Conservation (phyloP, 78 protist species). For the Cavenderia fasciculata region DNA sequence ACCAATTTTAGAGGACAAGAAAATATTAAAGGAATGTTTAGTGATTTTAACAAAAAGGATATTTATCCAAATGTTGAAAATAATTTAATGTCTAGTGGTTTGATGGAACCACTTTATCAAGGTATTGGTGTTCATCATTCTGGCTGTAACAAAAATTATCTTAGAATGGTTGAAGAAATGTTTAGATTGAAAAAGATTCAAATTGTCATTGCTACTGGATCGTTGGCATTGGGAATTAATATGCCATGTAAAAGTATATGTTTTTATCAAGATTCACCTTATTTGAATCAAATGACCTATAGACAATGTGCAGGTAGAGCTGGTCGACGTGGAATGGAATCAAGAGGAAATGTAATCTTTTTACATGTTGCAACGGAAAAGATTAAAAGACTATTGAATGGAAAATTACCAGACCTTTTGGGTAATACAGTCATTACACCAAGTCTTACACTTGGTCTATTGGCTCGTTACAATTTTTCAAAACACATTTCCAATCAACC, state of each 20-base stretch:
- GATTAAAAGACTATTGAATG: slow-evolving; percentile 9
- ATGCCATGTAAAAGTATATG: slow-evolving; percentile 90
- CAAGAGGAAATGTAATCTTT: slow-evolving; percentile 83
- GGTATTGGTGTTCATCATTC: slow-evolving; percentile 65
- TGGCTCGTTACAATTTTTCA: background rate
- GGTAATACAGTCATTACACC: slow-evolving; percentile 28
- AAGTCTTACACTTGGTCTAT: slow-evolving; percentile 2
- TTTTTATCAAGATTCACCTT: slow-evolving; percentile 80
- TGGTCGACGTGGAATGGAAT: slow-evolving; percentile 94
- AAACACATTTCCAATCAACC: background rate
- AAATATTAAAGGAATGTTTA: too few relatives aligned
- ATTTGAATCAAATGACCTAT: slow-evolving; percentile 76
- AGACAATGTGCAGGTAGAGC: slow-evolving; percentile 95
- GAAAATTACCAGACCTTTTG: slow-evolving; percentile 23
- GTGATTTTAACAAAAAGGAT: too few relatives aligned
- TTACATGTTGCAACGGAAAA: slow-evolving; percentile 41
- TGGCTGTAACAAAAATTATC: slow-evolving; percentile 52
- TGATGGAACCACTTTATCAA: too few relatives aligned
- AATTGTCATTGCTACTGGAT: slow-evolving; percentile 83
- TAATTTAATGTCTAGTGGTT: too few relatives aligned
- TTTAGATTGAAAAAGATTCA: slow-evolving; percentile 42
- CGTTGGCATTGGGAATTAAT: slow-evolving; percentile 92
- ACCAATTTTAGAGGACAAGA: too few relatives aligned
- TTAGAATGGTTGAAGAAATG: slow-evolving; percentile 19
- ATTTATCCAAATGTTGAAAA: too few relatives aligned